phyloP scores from a whole-genome alignment of 352 stramenopile species.

The Pythium vanterpoolii region DNA sequence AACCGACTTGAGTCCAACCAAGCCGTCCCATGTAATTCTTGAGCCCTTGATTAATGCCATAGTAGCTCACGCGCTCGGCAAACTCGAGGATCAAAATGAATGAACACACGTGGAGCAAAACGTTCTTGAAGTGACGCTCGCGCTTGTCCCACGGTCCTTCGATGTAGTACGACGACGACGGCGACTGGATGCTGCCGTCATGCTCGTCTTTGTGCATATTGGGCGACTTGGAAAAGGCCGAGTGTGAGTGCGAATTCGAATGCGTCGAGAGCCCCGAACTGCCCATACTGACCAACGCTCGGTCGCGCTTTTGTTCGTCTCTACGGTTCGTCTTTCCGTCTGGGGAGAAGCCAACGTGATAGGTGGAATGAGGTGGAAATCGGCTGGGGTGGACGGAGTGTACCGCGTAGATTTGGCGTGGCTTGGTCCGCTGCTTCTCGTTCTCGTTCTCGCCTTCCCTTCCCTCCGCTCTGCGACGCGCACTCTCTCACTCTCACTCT shows the following conservation, averaged over 20 bases:
- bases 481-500: constrained; percentile 2
- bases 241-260: constrained; percentile 43
- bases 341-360: too few species aligned
- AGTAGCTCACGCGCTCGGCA: constrained; percentile 75
- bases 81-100: constrained; percentile 89
- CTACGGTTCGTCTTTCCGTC: too few species aligned
- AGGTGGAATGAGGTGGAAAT: too few species aligned
- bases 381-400: too few species aligned
- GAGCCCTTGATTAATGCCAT: constrained; percentile 84
- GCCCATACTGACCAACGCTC: constrained; percentile 15
- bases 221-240: constrained; percentile 47
- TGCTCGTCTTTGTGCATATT: constrained; percentile 24
- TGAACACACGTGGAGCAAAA: constrained; percentile 79
- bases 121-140: constrained; percentile 75
- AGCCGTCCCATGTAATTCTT: constrained; percentile 87
- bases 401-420: too few species aligned
- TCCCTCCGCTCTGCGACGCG: background rate
- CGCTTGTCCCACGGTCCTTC: constrained; percentile 77
- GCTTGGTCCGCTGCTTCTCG: background rate
- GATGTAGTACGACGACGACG: constrained; percentile 62
- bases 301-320: background rate
- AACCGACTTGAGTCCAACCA: constrained; percentile 70
- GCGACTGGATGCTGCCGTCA: constrained; percentile 32
- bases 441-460: background rate
- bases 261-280: constrained; percentile 30